Evolutionary conservation across 768 basidiomycete genomes (phyloP).

Genomic region (Mycena haematopus): DNA sequence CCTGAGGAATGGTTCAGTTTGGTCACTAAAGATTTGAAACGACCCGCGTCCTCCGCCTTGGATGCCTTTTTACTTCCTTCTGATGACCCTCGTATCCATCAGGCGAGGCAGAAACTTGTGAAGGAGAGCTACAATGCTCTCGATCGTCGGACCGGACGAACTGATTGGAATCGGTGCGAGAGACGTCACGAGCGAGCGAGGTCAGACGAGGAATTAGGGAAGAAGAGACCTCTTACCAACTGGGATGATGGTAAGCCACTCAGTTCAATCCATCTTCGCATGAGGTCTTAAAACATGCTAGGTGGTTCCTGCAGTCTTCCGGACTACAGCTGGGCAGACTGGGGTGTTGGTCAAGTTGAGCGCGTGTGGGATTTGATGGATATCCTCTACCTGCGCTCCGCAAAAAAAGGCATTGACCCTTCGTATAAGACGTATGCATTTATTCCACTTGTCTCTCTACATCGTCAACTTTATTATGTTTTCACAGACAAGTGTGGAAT

Average conservation of each 20-base stretch:
- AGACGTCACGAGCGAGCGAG: slow-evolving; percentile 89
- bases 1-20: slow-evolving; percentile 72
- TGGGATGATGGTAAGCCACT: slow-evolving; percentile 84
- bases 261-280: slow-evolving; percentile 2
- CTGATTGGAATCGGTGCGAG: slow-evolving; percentile 93
- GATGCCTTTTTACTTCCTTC: slow-evolving; percentile 92
- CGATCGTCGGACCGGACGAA: slow-evolving; percentile 74
- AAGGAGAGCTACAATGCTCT: slow-evolving; percentile 67
- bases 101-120: slow-evolving; percentile 85
- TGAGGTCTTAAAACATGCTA: slow-evolving; percentile 34
- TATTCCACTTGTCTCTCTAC: slow-evolving; percentile 11
- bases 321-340: slow-evolving; percentile 93
- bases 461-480: slow-evolving; percentile 10
- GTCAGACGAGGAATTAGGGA: slow-evolving; percentile 81
- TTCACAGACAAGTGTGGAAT: slow-evolving; percentile 86
- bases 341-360: slow-evolving; percentile 92
- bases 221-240: slow-evolving; percentile 84
- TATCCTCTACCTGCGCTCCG: slow-evolving; percentile 83
- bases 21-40: slow-evolving; percentile 67
- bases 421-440: slow-evolving; percentile 79
- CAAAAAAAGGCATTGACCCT: slow-evolving; percentile 81
- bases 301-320: slow-evolving; percentile 85
- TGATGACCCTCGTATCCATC: slow-evolving; percentile 91
- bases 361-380: slow-evolving; percentile 97
- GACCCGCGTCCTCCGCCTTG: slow-evolving; percentile 87